Conservation (phyloP, 306 rosid species). For the Urtica urens region DNA sequence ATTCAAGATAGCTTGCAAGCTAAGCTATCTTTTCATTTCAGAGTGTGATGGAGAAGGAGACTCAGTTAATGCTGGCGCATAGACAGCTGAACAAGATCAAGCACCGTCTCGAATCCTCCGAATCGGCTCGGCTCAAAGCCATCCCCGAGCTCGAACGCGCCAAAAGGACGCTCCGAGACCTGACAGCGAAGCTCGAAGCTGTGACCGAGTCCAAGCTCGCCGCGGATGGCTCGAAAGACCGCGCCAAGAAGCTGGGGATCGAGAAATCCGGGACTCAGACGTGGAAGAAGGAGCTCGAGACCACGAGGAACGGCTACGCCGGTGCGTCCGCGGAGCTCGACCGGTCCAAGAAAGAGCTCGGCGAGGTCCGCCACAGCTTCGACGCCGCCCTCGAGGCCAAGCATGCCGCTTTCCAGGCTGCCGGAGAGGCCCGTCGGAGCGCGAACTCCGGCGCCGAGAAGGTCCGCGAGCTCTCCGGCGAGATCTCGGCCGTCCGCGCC, state of each 20-base stretch:
- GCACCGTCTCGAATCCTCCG: conserved; percentile 34
- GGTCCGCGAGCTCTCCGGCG: conserved; percentile 35
- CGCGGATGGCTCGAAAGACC: conserved; percentile 31
- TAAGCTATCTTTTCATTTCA: too few relatives aligned
- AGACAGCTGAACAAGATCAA: conserved; percentile 44
- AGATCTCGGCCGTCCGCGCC: conserved; percentile 38
- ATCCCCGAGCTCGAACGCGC: conserved; percentile 59
- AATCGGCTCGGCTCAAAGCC: conserved; percentile 34
- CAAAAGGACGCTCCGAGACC: conserved; percentile 32
- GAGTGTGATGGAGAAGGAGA: conserved; percentile 63
- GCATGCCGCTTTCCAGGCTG: conserved; percentile 52
- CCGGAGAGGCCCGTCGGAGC: conserved; percentile 66
- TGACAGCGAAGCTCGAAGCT: conserved; percentile 35
- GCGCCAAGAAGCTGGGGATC: conserved; percentile 34
- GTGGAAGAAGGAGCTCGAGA: conserved; percentile 55
- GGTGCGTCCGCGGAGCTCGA: conserved; percentile 38
- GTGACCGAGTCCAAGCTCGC: conserved; percentile 48
- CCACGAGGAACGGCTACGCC: conserved; percentile 41
- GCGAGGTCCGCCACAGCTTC: conserved; percentile 60
- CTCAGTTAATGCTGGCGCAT: conserved; percentile 56
- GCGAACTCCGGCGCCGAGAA: conserved; percentile 47
- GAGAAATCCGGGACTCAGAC: conserved; percentile 36
- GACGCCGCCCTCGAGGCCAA: conserved; percentile 74
- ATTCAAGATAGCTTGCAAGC: too few relatives aligned
- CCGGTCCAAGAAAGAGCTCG: conserved; percentile 69